Base-by-base conservation (phyloP, 495 filamentous ascomycete species). In the Jackrogersella multiformis region DNA sequence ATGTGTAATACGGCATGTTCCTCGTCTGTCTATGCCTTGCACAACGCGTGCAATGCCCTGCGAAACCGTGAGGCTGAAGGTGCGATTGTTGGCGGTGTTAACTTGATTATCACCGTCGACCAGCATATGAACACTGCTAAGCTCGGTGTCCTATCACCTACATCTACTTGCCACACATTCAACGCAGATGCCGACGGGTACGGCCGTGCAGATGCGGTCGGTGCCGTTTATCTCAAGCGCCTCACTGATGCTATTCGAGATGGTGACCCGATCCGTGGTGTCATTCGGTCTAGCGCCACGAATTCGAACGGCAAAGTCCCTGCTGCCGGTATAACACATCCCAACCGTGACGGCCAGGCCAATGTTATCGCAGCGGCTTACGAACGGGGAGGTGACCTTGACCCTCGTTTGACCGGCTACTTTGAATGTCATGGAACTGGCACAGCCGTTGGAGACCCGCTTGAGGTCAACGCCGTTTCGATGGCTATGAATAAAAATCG, bases 141-240 rank as follows among this genome's bases (percentile, higher is more conserved):
- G 5, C 28, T 73, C 1, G 56, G 64, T 18, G 74, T 77, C 34
- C 54, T 81, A 4, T 73, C 71, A 12, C 72, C 77, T 1, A 70
- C 67, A 4, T 74, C 75, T 2, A 70, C 51, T 0, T 89, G 42
- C 7, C 74, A 82, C 35, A 82, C 81, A 2, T 91, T 87, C 63
- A 84, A 87, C 63, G 74, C 76, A 0, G 39, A 56, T 0, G 88
- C 87, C 0, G 75, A 88, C 70, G 89, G 88, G 0, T 91, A 87
- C 73, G 34, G 34, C 6, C 34, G 34, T 2, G 34, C 34, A 10
- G 34, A 36, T 10, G 34, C 4, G 2, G 10, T 36, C 2, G 34
- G 34, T 12, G 34, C 34, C 5, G 4, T 36, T 2, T 36, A 36
- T n/a, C 5, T 36, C 12, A 36, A 36, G 34, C 4, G 34, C 4